Conservation (phyloP, 2,329 filamentous ascomycete species). For the Dothistroma septosporum region DNA sequence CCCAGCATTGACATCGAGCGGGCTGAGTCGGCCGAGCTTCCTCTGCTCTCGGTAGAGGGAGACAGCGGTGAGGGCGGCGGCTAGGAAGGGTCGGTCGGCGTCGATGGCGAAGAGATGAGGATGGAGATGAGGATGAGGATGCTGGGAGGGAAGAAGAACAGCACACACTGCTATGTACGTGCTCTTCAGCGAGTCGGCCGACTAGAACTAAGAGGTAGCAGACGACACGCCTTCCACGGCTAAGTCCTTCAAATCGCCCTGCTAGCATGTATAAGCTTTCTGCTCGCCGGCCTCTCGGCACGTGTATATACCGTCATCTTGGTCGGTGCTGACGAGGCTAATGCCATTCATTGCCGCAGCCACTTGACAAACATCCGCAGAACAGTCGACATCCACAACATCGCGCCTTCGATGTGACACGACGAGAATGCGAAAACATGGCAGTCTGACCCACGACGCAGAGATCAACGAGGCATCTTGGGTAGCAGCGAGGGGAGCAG, state of each 20-base stretch:
- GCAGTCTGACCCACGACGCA: constrained; percentile 55
- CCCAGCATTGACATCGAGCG: constrained; percentile 22
- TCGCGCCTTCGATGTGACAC: constrained; percentile 2
- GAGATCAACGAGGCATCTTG: constrained; percentile 68
- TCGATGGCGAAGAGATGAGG: constrained; percentile 3
- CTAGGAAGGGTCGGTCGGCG: not conserved
- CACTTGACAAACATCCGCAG: not conserved
- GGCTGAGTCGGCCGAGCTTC: constrained; percentile 6
- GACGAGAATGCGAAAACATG: constrained; percentile 40
- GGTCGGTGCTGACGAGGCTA: not conserved
- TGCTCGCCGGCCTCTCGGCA: not conserved
- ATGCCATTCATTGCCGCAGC: not conserved
- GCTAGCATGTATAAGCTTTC: constrained; percentile 2
- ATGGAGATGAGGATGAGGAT: constrained; percentile 1
- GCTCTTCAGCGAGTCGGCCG: not conserved
- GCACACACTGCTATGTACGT: constrained; percentile 1
- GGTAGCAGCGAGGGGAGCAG: constrained; percentile 65
- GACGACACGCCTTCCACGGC: not conserved
- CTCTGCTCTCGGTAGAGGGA: constrained; percentile 6
- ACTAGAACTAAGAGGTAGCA: not conserved
- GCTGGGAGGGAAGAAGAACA: constrained; percentile 3
- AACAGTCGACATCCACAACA: not conserved
- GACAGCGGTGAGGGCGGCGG: not conserved
- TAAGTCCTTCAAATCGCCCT: not conserved
- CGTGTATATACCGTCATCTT: not conserved